A percentile compares a stretch with the other conserved stretches of the same genome.
These are phyloP conservation scores for Cyclaneusma minus DNA, from an alignment of 2,329 filamentous ascomycete species.

Conservation along the genomic window DNA sequence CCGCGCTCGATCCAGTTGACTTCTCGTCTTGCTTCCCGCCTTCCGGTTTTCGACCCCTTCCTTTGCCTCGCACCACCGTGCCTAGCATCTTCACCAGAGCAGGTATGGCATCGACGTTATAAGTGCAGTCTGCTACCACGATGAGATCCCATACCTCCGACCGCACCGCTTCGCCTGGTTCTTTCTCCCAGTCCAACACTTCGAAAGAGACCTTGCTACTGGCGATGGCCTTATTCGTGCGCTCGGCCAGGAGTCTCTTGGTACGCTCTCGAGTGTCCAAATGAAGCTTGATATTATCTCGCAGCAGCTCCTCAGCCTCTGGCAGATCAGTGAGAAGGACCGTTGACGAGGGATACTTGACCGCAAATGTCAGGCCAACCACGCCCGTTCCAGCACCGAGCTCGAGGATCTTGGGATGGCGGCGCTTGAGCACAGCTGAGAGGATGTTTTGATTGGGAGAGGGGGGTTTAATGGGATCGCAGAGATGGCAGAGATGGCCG, in stretches of 20 bases:
- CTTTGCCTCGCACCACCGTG: no score
- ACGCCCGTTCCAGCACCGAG: conserved; percentile 55
- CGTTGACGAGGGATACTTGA: conserved; percentile 18
- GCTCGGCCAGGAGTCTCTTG: no score
- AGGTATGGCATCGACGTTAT: conserved; percentile 52
- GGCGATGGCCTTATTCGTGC: no score
- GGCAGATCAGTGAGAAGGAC: conserved; percentile 47
- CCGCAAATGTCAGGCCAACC: conserved; percentile 46
- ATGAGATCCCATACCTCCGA: conserved; percentile 36
- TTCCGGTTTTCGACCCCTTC: no score
- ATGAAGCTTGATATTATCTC: no score
- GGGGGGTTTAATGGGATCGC: neutral
- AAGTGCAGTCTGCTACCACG: conserved; percentile 56
- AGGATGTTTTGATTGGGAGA: conserved; percentile 5
- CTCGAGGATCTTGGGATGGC: conserved; percentile 37
- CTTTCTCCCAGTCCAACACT: no score
- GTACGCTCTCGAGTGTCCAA: no score
- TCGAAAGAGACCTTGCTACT: no score
- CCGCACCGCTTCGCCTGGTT: conserved; percentile 23
- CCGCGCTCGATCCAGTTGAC: no score
- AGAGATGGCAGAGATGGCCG: conserved; percentile 14
- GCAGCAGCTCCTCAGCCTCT: conserved; percentile 44
- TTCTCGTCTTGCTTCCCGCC: no score
- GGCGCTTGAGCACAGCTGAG: conserved; percentile 3
- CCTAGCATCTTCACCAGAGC: conserved; percentile 42